These are phyloP conservation scores for Suhomyces taliae DNA, from an alignment of 1,139 yeast species.

Conservation along the genomic window DNA sequence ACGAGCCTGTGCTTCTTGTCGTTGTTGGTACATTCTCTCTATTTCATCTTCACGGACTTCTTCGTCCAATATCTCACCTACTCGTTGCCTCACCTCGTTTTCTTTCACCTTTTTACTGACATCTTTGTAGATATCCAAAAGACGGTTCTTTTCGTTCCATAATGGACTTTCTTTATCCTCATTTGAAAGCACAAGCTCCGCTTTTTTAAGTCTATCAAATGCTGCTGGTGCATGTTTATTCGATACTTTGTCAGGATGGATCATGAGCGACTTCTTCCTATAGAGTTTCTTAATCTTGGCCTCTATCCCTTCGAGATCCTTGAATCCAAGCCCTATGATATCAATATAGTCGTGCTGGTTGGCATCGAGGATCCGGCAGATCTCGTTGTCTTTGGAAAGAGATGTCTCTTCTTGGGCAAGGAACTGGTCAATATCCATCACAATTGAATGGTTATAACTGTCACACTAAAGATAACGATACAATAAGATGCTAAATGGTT, in stretches of 20 bases:
- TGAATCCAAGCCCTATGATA: slow-evolving; percentile 54
- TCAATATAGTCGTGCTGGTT: slow-evolving; percentile 56
- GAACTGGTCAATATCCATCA: slow-evolving; percentile 24
- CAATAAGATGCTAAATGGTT: too few relatives aligned
- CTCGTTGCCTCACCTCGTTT: slow-evolving; percentile 34
- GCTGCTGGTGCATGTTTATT: slow-evolving; percentile 61
- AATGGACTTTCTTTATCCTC: slow-evolving; percentile 6
- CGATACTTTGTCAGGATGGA: slow-evolving; percentile 68
- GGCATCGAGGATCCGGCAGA: slow-evolving; percentile 50
- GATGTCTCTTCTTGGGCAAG: slow-evolving; percentile 38
- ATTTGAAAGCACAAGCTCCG: slow-evolving; percentile 26
- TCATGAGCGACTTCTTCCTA: slow-evolving; percentile 58
- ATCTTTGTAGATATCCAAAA: slow-evolving; percentile 37
- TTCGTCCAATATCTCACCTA: slow-evolving; percentile 34
- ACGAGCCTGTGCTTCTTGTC: slow-evolving; percentile 26
- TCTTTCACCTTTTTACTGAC: slow-evolving; percentile 29
- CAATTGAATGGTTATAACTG: too few relatives aligned
- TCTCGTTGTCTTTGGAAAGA: slow-evolving; percentile 52
- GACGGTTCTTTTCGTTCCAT: slow-evolving; percentile 35
- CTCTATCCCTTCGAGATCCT: slow-evolving; percentile 27
- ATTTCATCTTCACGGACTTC: slow-evolving; percentile 33
- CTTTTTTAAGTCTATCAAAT: slow-evolving; percentile 52
- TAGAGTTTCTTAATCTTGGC: slow-evolving; percentile 45
- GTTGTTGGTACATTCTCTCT: slow-evolving; percentile 34
- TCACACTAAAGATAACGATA: too few relatives aligned